These are phyloP conservation scores for Cyberlindnera maritima DNA, from an alignment of 805 yeast species.

Conservation along the genomic window DNA sequence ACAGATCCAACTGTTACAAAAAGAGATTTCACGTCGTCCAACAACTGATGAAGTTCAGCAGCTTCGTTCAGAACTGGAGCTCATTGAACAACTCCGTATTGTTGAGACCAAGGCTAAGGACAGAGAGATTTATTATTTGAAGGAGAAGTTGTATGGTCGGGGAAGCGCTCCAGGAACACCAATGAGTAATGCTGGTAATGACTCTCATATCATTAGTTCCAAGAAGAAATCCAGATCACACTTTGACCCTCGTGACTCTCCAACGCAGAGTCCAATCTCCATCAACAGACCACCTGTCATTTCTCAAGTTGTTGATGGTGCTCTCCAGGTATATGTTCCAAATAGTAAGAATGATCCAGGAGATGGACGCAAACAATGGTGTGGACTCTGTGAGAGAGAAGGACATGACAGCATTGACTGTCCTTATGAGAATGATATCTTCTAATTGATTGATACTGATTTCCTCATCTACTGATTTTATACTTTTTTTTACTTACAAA, in stretches of 20 bases:
- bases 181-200: not conserved
- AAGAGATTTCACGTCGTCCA: constrained; percentile 35
- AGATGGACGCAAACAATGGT: constrained; percentile 78
- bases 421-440: constrained; percentile 55
- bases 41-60: constrained; percentile 41
- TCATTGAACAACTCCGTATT: constrained; percentile 34
- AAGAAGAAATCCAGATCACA: not conserved
- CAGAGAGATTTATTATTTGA: constrained; percentile 22
- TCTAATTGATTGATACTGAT: constrained; percentile 7
- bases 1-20: constrained; percentile 22
- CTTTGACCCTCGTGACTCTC: not conserved
- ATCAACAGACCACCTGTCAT: constrained; percentile 25
- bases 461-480: not conserved
- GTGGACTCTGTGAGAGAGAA: constrained; percentile 86
- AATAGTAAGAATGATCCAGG: constrained; percentile 54
- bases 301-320: constrained; percentile 32
- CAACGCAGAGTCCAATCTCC: constrained; percentile 4
- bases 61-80: constrained; percentile 43
- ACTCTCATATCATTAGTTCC: not conserved
- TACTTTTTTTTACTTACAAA: too few relatives aligned
- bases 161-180: constrained; percentile 5
- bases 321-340: constrained; percentile 50
- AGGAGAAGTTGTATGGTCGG: constrained; percentile 16
- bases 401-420: constrained; percentile 90
- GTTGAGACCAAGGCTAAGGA: constrained; percentile 30